phyloP scores from a whole-genome alignment of 305 asterid species.

The Rubia balearica region DNA sequence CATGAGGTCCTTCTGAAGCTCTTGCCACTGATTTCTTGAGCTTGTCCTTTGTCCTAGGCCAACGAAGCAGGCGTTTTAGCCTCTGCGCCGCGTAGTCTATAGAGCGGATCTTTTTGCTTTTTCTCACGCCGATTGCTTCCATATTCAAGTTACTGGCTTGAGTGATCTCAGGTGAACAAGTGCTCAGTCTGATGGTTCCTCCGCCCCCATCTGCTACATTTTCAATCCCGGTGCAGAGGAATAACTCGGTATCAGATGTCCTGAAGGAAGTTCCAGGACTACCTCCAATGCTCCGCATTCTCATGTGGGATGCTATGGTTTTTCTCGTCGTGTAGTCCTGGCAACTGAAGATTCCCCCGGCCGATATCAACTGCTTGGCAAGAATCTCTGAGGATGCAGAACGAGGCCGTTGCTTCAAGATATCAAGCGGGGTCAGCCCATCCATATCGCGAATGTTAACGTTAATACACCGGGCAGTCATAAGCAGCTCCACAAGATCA shows the following conservation, averaged over 20 bases:
- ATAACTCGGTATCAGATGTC: constrained; percentile 68
- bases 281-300: constrained; percentile 60
- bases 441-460: constrained; percentile 57
- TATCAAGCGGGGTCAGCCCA: constrained; percentile 76
- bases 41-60: constrained; percentile 50
- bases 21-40: constrained; percentile 22
- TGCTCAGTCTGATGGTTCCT: constrained; percentile 27
- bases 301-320: constrained; percentile 69
- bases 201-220: constrained; percentile 35
- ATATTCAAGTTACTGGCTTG: constrained; percentile 21
- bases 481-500: constrained; percentile 67
- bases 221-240: constrained; percentile 59
- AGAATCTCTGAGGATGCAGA: constrained; percentile 63
- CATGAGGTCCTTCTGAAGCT: constrained; percentile 35
- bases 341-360: constrained; percentile 66
- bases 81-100: constrained; percentile 38
- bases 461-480: constrained; percentile 47
- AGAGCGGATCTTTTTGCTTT: constrained; percentile 23
- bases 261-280: constrained; percentile 93
- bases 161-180: constrained; percentile 37
- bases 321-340: constrained; percentile 63
- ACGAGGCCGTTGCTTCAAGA: constrained; percentile 51
- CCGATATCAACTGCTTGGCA: constrained; percentile 61
- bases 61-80: constrained; percentile 56
- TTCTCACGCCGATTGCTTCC: constrained; percentile 25